Base-by-base conservation (phyloP, 257 asterid species). In the Solanum etuberosum region DNA sequence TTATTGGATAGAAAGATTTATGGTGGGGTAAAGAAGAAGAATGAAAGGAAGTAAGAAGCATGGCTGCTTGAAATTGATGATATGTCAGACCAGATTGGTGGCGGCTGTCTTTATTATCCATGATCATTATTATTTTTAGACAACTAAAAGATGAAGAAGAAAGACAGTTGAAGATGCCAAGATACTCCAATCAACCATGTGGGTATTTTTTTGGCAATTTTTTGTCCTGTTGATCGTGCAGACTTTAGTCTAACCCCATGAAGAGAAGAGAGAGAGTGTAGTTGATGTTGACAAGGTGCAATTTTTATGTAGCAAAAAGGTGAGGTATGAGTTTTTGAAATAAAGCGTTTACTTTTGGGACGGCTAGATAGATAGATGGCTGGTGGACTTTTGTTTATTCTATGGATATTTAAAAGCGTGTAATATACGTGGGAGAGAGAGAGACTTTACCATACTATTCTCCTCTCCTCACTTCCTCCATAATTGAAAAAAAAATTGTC, bases 331-430 rank as follows among this genome's bases (percentile, higher is more conserved):
- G 92, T 91, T 90, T 88, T 91, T 85, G 89, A 77, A 87, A 88
- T 86, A 91, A 92, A 90, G 97, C 97, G 98, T 96, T 96, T 96
- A 96, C 99, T 96, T 95, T 94, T 86, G 91, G 93, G 96, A 91
- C 96, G 94, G 95, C 95, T 91, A 87, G 83, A 38, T 38, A 38
- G 83, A 40, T 74, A 71, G 91, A 88, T 88, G 86, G 63, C 71
- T 91, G 91, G 95, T 92, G 94, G 96, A 92, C 95, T 93, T 93
- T 94, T 91, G 90, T 89, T 90, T 89, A 87, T 70, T 77, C 68
- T 86, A 46, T 81, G 73, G 42, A 81, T 71, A 76, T 88, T 61
- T 87, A 67, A 86, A 88, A 86, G 92, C 92, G 93, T 90, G 93
- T 89, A 59, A 48, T 89, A 83, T 91, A 87, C 91, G 89, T 90